A percentile compares a stretch with the other conserved stretches of the same genome.
Evolutionary conservation across 208 protist genomes (phyloP).

Genomic region (Wallacemonas collosoma): DNA sequence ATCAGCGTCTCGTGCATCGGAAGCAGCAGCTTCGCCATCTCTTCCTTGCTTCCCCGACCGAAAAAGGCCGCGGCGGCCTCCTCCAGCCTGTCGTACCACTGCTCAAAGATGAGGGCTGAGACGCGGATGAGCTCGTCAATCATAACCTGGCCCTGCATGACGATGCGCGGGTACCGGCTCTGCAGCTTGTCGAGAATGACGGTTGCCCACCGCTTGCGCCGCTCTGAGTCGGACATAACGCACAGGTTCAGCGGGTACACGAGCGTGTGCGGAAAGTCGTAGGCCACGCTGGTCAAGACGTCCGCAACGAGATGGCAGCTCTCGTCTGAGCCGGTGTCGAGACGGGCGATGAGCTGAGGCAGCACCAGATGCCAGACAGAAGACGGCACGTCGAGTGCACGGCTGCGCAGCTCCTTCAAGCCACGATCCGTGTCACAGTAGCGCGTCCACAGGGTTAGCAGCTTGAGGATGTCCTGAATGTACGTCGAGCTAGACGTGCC

Average conservation of each 20-base stretch:
- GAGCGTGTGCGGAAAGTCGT: constrained; percentile 97
- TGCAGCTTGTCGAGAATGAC: constrained; percentile 77
- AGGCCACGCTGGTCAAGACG: constrained; percentile 93
- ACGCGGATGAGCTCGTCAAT: constrained; percentile 97
- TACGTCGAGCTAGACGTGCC: constrained; percentile 75
- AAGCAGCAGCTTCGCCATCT: constrained; percentile 90
- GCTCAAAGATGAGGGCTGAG: constrained; percentile 95
- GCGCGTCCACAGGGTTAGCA: constrained; percentile 98
- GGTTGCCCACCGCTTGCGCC: constrained; percentile 69
- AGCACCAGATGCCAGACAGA: constrained; percentile 99
- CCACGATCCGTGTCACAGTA: constrained; percentile 78
- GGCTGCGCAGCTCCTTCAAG: constrained; percentile 83
- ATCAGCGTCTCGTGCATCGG: constrained; percentile 96
- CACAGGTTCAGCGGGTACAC: constrained; percentile 99
- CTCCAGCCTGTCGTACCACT: constrained; percentile 95
- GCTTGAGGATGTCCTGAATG: constrained; percentile 98
- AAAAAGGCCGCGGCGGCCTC: constrained; percentile 96
- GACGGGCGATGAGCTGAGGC: constrained; percentile 98
- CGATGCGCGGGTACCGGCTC: constrained; percentile 64
- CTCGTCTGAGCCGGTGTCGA: constrained; percentile 91
- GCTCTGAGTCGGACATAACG: constrained; percentile 79
- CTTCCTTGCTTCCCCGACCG: constrained; percentile 81
- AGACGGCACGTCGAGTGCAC: constrained; percentile 93
- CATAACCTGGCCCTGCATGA: constrained; percentile 95
- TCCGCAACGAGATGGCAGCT: constrained; percentile 95